Percentiles rank a stretch among this genome's conserved stretches.
These are phyloP conservation scores for Smittium culicis DNA, from an alignment of 371 early-diverging fungal species.

Conservation along the genomic window DNA sequence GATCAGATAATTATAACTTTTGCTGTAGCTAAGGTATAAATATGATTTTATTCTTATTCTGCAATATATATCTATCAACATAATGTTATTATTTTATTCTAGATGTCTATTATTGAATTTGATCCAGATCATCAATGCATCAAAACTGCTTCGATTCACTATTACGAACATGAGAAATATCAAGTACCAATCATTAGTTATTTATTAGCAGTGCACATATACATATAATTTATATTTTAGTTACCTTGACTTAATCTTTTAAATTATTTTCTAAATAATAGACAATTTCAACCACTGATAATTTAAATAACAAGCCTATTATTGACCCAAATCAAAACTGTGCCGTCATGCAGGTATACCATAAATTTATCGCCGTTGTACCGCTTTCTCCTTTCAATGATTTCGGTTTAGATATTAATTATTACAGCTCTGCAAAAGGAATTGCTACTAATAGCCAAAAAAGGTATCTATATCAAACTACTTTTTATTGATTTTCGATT, in stretches of 20 bases:
- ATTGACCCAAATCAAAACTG: conserved; percentile 73
- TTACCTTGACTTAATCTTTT: not conserved
- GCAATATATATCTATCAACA: not conserved
- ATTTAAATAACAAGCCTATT: conserved; percentile 47
- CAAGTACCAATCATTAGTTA: not conserved
- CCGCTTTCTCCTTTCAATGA: conserved; percentile 67
- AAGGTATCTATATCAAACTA: too few species aligned
- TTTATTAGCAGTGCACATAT: too few species aligned
- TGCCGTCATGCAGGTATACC: conserved; percentile 71
- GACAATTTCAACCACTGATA: conserved; percentile 50
- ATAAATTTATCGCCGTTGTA: conserved; percentile 75
- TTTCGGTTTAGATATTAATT: too few species aligned
- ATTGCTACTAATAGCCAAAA: too few species aligned
- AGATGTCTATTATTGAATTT: conserved; percentile 87
- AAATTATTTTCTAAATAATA: conserved; percentile 11
- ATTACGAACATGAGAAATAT: conserved; percentile 78
- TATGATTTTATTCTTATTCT: not conserved
- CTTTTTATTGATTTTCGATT: too few species aligned
- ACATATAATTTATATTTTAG: not conserved
- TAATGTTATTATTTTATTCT: conserved; percentile 32
- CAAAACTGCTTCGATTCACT: conserved; percentile 88
- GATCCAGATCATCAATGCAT: conserved; percentile 55
- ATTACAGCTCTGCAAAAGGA: too few species aligned
- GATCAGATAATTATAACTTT: conserved; percentile 57
- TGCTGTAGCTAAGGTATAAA: conserved; percentile 62